Evolutionary conservation across 179 eudicot species (phyloP).

Genomic region (Heliamphora pulchella): DNA sequence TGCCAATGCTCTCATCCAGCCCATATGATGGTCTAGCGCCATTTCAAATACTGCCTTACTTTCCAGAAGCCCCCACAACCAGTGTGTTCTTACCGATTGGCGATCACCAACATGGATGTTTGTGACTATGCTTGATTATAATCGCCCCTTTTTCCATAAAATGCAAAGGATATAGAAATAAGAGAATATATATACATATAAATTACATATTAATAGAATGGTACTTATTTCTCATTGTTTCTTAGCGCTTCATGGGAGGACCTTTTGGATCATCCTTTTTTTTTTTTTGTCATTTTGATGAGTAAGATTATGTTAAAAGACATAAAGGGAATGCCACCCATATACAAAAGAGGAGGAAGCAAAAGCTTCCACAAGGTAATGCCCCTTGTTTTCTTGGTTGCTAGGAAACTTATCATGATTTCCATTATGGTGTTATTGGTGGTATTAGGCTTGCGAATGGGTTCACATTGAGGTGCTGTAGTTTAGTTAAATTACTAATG

Average conservation of each 20-base stretch:
- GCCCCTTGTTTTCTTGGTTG: background rate
- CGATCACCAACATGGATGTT: background rate
- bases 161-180: background rate
- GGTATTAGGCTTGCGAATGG: background rate
- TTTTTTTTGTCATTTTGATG: too few species aligned
- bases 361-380: background rate
- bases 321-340: too few species aligned
- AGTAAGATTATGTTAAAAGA: too few species aligned
- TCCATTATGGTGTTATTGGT: background rate
- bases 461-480: background rate
- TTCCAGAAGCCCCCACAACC: background rate
- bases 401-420: background rate
- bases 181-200: background rate
- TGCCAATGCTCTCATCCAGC: too few species aligned
- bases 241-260: background rate
- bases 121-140: slow-evolving; percentile 3
- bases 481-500: background rate
- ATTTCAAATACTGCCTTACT: background rate
- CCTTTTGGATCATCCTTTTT: background rate
- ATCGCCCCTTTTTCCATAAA: background rate
- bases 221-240: background rate
- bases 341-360: too few species aligned
- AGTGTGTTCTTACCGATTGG: too few species aligned
- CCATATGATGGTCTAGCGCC: too few species aligned
- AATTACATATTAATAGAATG: background rate